Evolutionary conservation across 169 alveolate genomes (phyloP).

Genomic region (Eimeria sp.): DNA sequence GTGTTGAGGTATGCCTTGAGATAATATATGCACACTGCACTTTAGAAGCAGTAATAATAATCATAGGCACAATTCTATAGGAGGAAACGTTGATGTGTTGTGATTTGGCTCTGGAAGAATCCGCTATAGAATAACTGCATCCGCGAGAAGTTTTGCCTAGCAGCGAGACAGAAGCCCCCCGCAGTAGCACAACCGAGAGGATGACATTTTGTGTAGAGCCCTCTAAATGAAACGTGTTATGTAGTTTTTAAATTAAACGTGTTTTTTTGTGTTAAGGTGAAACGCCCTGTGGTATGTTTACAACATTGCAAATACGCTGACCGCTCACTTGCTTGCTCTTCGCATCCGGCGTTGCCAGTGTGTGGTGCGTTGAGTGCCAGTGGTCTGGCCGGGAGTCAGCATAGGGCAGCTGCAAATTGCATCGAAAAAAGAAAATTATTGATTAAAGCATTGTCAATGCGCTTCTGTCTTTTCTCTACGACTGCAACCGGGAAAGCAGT

Average conservation of each 20-base stretch:
- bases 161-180: background rate
- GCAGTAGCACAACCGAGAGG: background rate
- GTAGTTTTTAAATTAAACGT: no score
- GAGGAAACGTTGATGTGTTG: background rate
- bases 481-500: background rate
- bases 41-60: no score
- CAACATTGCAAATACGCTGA: background rate
- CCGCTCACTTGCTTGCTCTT: background rate
- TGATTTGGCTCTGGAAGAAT: background rate
- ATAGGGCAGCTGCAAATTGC: background rate
- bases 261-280: no score
- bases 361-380: constrained; percentile 2
- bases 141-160: background rate
- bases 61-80: no score
- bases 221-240: background rate
- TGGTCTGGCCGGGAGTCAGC: background rate
- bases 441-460: background rate
- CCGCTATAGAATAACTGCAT: background rate
- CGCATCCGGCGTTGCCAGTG: background rate
- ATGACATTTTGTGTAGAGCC: background rate
- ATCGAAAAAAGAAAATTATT: background rate
- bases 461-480: background rate
- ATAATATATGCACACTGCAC: no score
- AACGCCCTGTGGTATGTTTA: background rate
- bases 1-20: no score